Percentiles rank a stretch among this genome's conserved stretches.
Evolutionary conservation across 768 basidiomycete genomes (phyloP).

Genomic region (Podaxis sp.): DNA sequence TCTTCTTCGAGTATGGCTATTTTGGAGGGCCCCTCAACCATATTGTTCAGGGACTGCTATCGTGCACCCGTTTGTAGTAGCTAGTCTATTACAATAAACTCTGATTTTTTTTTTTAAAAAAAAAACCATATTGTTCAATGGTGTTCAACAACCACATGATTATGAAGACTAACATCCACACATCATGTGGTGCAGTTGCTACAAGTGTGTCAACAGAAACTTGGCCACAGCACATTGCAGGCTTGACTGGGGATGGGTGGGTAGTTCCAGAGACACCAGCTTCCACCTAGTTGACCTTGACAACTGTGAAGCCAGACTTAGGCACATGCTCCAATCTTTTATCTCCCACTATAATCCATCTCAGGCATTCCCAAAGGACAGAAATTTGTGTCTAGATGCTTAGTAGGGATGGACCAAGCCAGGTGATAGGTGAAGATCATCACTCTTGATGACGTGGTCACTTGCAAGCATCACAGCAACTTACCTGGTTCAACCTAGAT

Average conservation of each 20-base stretch:
- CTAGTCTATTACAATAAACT: too few species aligned
- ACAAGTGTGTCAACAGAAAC: neutral
- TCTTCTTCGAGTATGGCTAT: slow-evolving; percentile 8
- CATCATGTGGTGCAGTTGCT: neutral
- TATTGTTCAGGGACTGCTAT: too few species aligned
- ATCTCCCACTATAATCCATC: neutral
- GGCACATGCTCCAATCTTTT: neutral
- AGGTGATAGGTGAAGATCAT: neutral
- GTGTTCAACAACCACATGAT: neutral
- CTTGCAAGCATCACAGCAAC: too few species aligned
- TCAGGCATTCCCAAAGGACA: neutral
- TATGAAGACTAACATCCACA: neutral
- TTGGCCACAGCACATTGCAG: neutral
- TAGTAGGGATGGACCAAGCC: neutral
- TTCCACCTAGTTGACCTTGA: neutral
- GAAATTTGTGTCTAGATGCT: neutral
- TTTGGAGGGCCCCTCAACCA: neutral
- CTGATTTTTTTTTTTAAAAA: too few species aligned
- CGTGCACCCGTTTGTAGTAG: too few species aligned
- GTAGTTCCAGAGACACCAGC: neutral
- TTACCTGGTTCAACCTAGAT: too few species aligned
- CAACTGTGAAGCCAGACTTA: neutral
- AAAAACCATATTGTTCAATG: neutral
- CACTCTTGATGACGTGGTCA: too few species aligned
- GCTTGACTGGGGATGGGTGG: neutral